Evolutionary conservation across 2,329 filamentous ascomycete genomes (phyloP).

Genomic region (Aspergillus sp.): DNA sequence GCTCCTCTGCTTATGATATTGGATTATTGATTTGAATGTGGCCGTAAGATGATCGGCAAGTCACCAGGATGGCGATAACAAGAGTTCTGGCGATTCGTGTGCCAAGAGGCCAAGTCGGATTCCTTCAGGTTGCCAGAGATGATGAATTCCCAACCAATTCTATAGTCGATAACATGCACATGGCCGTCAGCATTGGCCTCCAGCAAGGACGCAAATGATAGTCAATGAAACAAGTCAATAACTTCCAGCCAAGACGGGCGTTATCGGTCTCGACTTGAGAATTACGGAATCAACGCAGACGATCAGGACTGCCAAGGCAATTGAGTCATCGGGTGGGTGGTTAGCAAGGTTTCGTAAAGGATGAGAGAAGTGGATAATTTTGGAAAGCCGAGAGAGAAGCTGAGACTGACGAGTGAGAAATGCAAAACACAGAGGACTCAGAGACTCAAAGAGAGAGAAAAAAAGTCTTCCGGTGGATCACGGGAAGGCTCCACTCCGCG

Average conservation of each 20-base stretch:
- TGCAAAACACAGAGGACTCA: not conserved
- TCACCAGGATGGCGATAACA: not conserved
- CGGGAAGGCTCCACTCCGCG: not conserved
- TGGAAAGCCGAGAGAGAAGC: too few relatives aligned
- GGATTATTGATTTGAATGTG: not conserved
- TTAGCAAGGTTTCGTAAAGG: not conserved
- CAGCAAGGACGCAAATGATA: not conserved
- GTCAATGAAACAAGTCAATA: not conserved
- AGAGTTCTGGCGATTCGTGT: not conserved
- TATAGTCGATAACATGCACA: constrained; percentile 1
- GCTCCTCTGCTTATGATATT: not conserved
- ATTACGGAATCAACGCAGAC: not conserved
- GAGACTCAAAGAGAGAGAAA: not conserved
- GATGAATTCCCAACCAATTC: constrained; percentile 1
- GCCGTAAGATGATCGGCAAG: not conserved
- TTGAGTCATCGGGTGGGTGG: not conserved
- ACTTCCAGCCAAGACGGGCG: not conserved
- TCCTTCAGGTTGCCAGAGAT: not conserved
- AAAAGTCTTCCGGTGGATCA: not conserved
- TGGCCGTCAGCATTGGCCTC: not conserved
- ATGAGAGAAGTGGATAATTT: not conserved
- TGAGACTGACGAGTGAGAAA: not conserved
- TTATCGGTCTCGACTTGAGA: not conserved
- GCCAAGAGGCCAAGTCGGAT: not conserved
- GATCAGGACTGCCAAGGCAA: not conserved